phyloP scores from a whole-genome alignment of 2,329 filamentous ascomycete species.

The Alternaria metachromatica region DNA sequence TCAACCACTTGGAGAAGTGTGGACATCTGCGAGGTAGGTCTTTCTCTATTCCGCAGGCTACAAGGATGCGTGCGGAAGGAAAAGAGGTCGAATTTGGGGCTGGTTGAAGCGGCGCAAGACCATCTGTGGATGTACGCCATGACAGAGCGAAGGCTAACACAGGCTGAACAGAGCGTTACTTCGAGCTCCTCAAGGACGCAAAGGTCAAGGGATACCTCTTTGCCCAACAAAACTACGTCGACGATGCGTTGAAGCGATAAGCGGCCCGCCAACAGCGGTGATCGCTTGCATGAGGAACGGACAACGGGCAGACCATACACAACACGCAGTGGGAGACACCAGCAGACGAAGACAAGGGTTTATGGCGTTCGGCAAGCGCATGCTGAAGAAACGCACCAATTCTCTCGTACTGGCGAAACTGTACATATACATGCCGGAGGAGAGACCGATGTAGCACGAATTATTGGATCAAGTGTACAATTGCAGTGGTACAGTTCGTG shows the following conservation, averaged over 20 bases:
- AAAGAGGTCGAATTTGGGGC: neutral
- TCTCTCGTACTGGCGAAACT: slow-evolving; percentile 29
- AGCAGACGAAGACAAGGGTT: slow-evolving; percentile 14
- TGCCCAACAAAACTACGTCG: slow-evolving; percentile 77
- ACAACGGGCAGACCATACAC: neutral
- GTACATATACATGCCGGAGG: slow-evolving; percentile 39
- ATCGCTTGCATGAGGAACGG: neutral
- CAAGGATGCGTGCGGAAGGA: neutral
- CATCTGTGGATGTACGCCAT: no score
- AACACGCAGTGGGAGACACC: neutral
- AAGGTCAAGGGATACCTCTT: slow-evolving; percentile 82
- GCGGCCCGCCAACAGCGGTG: neutral
- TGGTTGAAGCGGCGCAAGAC: neutral
- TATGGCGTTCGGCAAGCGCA: slow-evolving; percentile 10
- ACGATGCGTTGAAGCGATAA: slow-evolving; percentile 27
- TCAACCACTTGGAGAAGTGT: slow-evolving; percentile 90
- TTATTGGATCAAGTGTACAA: slow-evolving; percentile 6
- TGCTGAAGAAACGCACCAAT: slow-evolving; percentile 14
- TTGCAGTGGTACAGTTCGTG: slow-evolving; percentile 9
- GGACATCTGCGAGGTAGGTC: slow-evolving; percentile 76
- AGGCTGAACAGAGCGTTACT: slow-evolving; percentile 70
- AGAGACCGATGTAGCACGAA: slow-evolving; percentile 16
- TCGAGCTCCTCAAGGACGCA: slow-evolving; percentile 76
- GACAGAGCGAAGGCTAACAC: slow-evolving; percentile 27
- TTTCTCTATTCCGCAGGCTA: neutral